These are phyloP conservation scores for Macroventuria anomochaeta DNA, from an alignment of 2,329 filamentous ascomycete genomes.

Conservation along the genomic window DNA sequence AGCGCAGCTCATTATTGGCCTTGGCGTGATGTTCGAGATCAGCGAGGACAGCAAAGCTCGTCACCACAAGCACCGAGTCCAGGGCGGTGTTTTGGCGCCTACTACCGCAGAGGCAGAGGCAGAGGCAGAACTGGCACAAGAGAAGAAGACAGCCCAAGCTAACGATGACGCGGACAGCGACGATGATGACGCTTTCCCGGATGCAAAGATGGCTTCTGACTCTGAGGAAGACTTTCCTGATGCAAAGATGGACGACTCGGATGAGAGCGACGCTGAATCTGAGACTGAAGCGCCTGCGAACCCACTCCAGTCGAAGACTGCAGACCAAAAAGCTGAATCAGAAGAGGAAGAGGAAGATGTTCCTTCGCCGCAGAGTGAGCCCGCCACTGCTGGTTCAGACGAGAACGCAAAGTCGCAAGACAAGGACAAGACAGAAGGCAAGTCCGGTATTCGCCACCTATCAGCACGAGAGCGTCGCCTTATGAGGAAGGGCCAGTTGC, in stretches of 20 bases:
- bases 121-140: slow-evolving; percentile 24
- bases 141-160: slow-evolving; percentile 24
- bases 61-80: slow-evolving; percentile 76
- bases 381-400: not conserved
- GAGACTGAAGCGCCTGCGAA: slow-evolving; percentile 43
- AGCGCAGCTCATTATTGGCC: slow-evolving; percentile 83
- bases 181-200: slow-evolving; percentile 56
- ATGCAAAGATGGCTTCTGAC: slow-evolving; percentile 48
- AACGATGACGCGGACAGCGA: slow-evolving; percentile 41
- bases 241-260: slow-evolving; percentile 44
- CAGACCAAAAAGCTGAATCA: slow-evolving; percentile 21
- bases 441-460: slow-evolving; percentile 41
- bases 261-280: slow-evolving; percentile 48
- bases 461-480: slow-evolving; percentile 49
- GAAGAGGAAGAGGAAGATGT: slow-evolving; percentile 31
- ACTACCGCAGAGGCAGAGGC: slow-evolving; percentile 31
- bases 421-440: slow-evolving; percentile 22
- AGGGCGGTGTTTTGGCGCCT: slow-evolving; percentile 44
- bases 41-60: slow-evolving; percentile 84
- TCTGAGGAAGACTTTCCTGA: slow-evolving; percentile 57
- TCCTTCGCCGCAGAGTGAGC: slow-evolving; percentile 17
- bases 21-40: slow-evolving; percentile 86
- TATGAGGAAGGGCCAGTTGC: slow-evolving; percentile 46
- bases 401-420: slow-evolving; percentile 14
- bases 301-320: slow-evolving; percentile 47